A percentile compares a stretch with the other conserved stretches of the same genome.
These are phyloP conservation scores for Borovskyia barvae DNA, from an alignment of 208 protist species.

Conservation along the genomic window DNA sequence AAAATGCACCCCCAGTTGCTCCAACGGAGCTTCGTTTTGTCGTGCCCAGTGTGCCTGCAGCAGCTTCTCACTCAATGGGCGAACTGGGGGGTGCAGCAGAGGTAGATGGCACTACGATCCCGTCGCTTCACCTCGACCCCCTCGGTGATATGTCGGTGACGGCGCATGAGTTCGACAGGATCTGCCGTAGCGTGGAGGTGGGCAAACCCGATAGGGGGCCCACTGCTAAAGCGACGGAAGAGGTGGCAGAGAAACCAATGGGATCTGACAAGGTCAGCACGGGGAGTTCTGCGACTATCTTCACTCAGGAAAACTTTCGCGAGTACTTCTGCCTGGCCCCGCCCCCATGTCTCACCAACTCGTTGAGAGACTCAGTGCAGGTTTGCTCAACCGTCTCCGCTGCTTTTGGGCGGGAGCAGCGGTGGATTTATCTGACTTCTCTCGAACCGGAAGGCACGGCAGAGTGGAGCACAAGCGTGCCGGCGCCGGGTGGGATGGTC, in stretches of 20 bases:
- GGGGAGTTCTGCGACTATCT: too few relatives aligned
- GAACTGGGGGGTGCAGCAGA: not conserved
- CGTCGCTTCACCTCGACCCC: too few relatives aligned
- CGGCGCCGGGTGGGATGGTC: not conserved
- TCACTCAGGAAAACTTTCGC: conserved; percentile 19
- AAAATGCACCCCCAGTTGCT: not conserved
- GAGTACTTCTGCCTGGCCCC: not conserved
- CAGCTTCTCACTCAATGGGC: not conserved
- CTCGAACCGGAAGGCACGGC: not conserved
- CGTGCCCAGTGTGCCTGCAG: not conserved
- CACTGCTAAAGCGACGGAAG: not conserved
- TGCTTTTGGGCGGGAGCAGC: not conserved
- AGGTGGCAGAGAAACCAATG: not conserved
- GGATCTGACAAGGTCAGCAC: not conserved
- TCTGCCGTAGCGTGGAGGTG: too few relatives aligned
- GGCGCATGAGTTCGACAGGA: too few relatives aligned
- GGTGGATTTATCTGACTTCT: conserved; percentile 15
- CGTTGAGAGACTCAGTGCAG: too few relatives aligned
- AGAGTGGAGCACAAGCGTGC: not conserved
- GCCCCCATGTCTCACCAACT: not conserved
- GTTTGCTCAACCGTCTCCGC: not conserved
- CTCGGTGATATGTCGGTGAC: too few relatives aligned
- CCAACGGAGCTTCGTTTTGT: not conserved
- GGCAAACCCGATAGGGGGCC: too few relatives aligned
- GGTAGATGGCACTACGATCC: not conserved